Conservation (phyloP, 345 rosid genomes). For the Acer negundo region DNA sequence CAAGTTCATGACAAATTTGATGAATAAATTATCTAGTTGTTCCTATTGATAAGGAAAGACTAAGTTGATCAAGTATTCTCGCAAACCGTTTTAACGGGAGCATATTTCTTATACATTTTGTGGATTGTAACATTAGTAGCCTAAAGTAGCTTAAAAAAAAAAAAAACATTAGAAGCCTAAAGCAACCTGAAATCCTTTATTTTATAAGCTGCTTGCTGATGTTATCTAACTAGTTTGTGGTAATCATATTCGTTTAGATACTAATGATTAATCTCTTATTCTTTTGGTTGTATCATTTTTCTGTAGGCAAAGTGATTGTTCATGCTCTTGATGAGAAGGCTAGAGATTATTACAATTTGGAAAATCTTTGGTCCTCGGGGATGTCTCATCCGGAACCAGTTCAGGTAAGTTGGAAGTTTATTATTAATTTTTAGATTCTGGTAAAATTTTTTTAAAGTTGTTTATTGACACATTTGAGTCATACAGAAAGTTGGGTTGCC, state of each 20-base stretch:
- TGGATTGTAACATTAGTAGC: background rate
- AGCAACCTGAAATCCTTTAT: background rate
- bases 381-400: constrained; percentile 37
- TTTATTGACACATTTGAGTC: background rate
- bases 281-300: constrained; percentile 9
- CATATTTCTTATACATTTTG: background rate
- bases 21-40: background rate
- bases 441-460: background rate
- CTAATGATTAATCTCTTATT: background rate
- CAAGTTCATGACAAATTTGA: background rate
- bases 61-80: background rate
- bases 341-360: constrained; percentile 79
- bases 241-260: background rate
- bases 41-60: background rate
- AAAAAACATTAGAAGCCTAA: background rate
- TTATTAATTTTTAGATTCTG: background rate
- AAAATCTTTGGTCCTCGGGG: constrained; percentile 55
- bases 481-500: background rate
- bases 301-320: constrained; percentile 70
- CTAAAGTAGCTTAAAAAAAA: background rate
- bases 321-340: constrained; percentile 98
- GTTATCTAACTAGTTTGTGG: background rate
- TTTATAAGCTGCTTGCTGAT: background rate
- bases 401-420: constrained; percentile 40
- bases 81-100: background rate